Evolutionary conservation across 2,329 filamentous ascomycete genomes (phyloP), one percentile per base, ranked within the genome.

Genomic region (Botryotinia narcissicola): DNA sequence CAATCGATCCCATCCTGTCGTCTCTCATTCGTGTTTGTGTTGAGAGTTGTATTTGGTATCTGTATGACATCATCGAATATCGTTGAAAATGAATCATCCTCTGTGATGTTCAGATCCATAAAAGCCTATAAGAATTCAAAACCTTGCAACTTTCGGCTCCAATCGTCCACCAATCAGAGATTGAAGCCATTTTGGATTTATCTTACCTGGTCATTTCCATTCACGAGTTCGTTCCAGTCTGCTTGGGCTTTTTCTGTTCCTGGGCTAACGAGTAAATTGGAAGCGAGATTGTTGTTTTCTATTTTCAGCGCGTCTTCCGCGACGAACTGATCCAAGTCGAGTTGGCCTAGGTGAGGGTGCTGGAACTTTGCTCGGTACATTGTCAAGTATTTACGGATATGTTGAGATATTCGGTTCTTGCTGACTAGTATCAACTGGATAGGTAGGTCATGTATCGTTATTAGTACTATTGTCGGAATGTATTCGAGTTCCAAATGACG

Each of bases 1-100:
- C 18, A 8, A 22, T 22, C 5, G 5, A 37, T 22, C 29, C 2
- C 29, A n/a, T 44, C 48, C 0, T 68, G 48, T n/a, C 14, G 35
- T 57, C 32, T 32, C 16, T 57, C 48, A 22, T 42, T n/a, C 14
- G 66, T 22, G 14, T 29, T 57, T 16, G 14, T 57, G n/a, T 18
- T 57, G 7, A 57, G 10, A 42, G 1, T 12, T 8, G 51, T 29
- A 14, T 42, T 54, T 5, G 66, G 48, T 6, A 37, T 57, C 6
- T 57, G 48, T 7, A 68, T 42, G 37, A 57, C 18, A 29, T 68
- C 48, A 20, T 68, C 66, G n/a, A 68, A 68, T n/a, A 68, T 68
- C 9, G 25, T 32, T 3, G 29, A 40, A 18, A 68, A 54, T 9
- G 48, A 40, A 57, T 68, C 48, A 32, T 68, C 48, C 9, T 68